Base-by-base conservation (phyloP, 2,329 filamentous ascomycete genomes). In the Alternaria infectoria region DNA sequence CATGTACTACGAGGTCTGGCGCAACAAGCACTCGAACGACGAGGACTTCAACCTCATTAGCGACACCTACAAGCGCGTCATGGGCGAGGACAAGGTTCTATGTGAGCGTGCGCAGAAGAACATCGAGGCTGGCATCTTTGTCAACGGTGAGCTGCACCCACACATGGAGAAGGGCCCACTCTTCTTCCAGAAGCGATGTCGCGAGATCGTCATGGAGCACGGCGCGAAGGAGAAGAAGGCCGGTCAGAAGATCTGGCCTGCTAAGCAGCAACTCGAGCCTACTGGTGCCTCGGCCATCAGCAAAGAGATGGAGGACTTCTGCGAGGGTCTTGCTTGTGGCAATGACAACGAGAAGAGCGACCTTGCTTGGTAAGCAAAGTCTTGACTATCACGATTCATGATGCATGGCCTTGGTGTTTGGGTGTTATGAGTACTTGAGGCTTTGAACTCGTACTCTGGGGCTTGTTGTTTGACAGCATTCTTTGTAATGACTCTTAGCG, bases 1-100 rank as follows among this genome's bases (percentile, higher is more conserved):
- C 43, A 89, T 90, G 85, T 82, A 83, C 60, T 90, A 90, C 76
- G 86, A 90, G 72, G 85, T 90, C 54, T 90, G 84, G 81, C 83
- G 86, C 63, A 87, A 90, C 82, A 87, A 86, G 74, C 79, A 86
- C 73, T 85, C 87, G 5, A 83, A 82, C n/a, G 85, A 89, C 15
- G 84, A 85, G 25, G 85, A 88, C 62, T 90, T 90, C 73, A 77
- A 83, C 13, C 77, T 81, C 56, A 87, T 90, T 76, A 84, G 83
- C 74, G 77, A 85, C 49, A 86, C 90, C 69, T 90, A 89, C 81
- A 87, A 87, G 77, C 85, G 86, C 43, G 84, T 90, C 76, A 87
- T 90, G 85, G 82, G 83, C 2, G 88, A 90, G 76, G 88, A 90
- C 80, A 90, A 90, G 72, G 81, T 85, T 9, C 84, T 90, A 25